Evolutionary conservation across 495 filamentous ascomycete species (phyloP).

Genomic region (Podospora comata): DNA sequence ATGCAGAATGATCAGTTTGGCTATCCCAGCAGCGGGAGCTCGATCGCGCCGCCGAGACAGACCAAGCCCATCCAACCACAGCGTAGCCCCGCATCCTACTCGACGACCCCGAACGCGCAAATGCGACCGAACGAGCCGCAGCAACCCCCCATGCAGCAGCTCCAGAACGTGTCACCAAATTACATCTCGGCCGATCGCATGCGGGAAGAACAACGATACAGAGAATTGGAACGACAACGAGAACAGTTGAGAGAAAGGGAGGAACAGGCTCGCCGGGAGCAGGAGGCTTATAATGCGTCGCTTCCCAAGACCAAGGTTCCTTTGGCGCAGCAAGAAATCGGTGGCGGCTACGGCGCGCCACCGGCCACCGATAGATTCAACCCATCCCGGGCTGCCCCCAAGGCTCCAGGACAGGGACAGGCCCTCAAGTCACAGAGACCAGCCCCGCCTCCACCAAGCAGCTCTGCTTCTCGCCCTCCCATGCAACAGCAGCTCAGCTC

Average conservation of each 20-base stretch:
- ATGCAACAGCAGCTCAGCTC: conserved; percentile 44
- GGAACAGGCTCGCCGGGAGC: conserved; percentile 67
- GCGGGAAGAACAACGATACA: conserved; percentile 48
- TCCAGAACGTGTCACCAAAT: conserved; percentile 45
- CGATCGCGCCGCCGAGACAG: conserved; percentile 74
- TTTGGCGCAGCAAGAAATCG: conserved; percentile 83
- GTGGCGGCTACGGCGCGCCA: conserved; percentile 49
- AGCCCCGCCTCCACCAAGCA: conserved; percentile 49
- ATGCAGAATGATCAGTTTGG: conserved; percentile 65
- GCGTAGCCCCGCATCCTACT: conserved; percentile 47
- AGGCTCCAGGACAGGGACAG: conserved; percentile 43
- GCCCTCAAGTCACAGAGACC: conserved; percentile 52
- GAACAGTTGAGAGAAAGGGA: conserved; percentile 56
- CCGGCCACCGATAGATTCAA: conserved; percentile 69
- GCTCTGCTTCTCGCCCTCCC: conserved; percentile 35
- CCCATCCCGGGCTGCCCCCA: conserved; percentile 67
- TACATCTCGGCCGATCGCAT: conserved; percentile 56
- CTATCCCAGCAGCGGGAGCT: conserved; percentile 54
- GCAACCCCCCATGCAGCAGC: conserved; percentile 42
- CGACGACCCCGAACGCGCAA: conserved; percentile 26
- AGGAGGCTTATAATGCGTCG: conserved; percentile 83
- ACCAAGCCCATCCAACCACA: conserved; percentile 43
- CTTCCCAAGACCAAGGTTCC: conserved; percentile 72
- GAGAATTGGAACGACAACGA: conserved; percentile 42
- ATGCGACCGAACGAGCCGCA: conserved; percentile 40